Base-by-base conservation (phyloP, 129 eudicot species). In the Pulicaria dysenterica region DNA sequence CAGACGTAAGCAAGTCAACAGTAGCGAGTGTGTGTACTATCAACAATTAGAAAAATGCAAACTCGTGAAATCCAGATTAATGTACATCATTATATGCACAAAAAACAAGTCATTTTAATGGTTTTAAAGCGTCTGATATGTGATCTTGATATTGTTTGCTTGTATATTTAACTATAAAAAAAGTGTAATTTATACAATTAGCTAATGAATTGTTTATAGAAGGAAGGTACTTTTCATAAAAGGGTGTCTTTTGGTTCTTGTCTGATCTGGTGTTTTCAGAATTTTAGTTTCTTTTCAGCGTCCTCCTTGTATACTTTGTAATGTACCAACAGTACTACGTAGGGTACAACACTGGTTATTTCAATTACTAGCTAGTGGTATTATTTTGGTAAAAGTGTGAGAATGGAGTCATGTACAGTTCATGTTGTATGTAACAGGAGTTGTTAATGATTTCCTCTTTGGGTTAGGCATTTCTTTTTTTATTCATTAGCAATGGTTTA, bases 261-360 rank as follows among this genome's bases (percentile, higher is more conserved):
- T 55, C 73, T 75, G 79, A 75, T 75, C 1, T 75, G 73, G 66
- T 55, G 40, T 55, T 75, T 31, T 24, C 40, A 64, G 66, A 53
- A 37, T 69, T 67, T 67, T 34, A 31, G 24, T 46, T 57, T 43
- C 56, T 70, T 8, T 72, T 39, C 64, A 49, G 60, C 19, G 70
- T 69, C 45, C 43, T 67, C 4, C 37, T 43, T 44, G n/a, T 46
- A 60, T 59, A 34, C 64, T 42, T 66, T 75, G 19, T 47, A 64
- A 66, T 73, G 79, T 75, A 75, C 73, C 31, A 75, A 75, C 67
- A 36, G 79, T 75, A 54, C 48, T 75, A 54, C 73, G 56, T 44
- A 44, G 43, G 58, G 66, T 75, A 66, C 80, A 75, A 75, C 73
- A 59, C n/a, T 43, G 16, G 8, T 6, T 42, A 42, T 42, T 50